Evolutionary conservation across 2,329 filamentous ascomycete species (phyloP).

Genomic region (Beauveria sp.): DNA sequence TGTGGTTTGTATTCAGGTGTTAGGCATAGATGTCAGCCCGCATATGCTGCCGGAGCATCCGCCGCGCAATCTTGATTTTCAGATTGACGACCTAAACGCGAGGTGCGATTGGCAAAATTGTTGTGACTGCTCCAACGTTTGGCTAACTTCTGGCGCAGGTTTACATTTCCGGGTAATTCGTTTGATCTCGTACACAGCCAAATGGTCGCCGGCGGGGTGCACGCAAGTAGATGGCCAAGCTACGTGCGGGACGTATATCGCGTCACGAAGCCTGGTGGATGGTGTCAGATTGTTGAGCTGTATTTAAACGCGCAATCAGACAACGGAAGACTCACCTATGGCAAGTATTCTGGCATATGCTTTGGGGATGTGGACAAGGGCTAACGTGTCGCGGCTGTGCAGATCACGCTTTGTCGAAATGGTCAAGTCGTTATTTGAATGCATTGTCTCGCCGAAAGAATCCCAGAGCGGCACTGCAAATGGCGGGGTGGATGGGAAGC

Average conservation of each 20-base stretch:
- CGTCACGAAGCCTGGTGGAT: constrained; percentile 67
- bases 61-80: constrained; percentile 60
- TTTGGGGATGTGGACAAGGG: background rate
- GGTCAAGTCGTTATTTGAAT: constrained; percentile 58
- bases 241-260: constrained; percentile 71
- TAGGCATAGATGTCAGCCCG: constrained; percentile 65
- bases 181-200: constrained; percentile 83
- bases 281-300: constrained; percentile 83
- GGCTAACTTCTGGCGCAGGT: constrained; percentile 29
- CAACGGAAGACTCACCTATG: constrained; percentile 65
- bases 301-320: constrained; percentile 81
- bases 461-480: constrained; percentile 52
- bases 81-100: constrained; percentile 65
- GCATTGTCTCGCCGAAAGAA: constrained; percentile 59
- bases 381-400: constrained; percentile 9
- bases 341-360: constrained; percentile 26
- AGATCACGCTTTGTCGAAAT: constrained; percentile 58
- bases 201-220: constrained; percentile 63
- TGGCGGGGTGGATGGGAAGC: constrained; percentile 49
- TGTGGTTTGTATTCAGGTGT: constrained; percentile 41
- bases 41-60: constrained; percentile 58
- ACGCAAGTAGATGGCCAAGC: constrained; percentile 61
- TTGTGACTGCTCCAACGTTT: background rate
- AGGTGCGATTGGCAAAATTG: constrained; percentile 32
- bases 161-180: constrained; percentile 59